These are phyloP conservation scores for Lactifluus hygrophoroides DNA, from an alignment of 768 basidiomycete species.

Conservation along the genomic window DNA sequence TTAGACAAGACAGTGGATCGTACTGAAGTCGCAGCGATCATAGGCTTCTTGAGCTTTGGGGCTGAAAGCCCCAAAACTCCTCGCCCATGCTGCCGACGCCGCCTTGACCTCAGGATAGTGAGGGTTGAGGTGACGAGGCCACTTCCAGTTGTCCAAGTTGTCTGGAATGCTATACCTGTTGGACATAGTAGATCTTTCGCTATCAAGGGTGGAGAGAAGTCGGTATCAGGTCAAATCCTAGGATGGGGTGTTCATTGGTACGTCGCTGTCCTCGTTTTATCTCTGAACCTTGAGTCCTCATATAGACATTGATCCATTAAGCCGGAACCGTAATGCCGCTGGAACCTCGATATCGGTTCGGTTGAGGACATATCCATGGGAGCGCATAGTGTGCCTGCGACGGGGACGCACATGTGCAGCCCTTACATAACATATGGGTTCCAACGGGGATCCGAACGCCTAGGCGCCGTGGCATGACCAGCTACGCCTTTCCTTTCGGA, in stretches of 20 bases:
- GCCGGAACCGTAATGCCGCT: background rate
- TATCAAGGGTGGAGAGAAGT: background rate
- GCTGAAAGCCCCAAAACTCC: conserved; percentile 22
- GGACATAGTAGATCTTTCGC: background rate
- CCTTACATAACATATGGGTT: background rate
- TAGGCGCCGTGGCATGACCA: too few species aligned
- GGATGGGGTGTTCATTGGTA: background rate
- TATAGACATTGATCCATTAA: background rate
- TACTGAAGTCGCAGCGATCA: conserved; percentile 24
- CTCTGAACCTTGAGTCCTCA: background rate
- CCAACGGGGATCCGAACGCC: too few species aligned
- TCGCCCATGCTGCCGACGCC: conserved; percentile 21
- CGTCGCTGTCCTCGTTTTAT: background rate
- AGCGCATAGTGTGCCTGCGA: too few species aligned
- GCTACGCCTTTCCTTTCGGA: background rate
- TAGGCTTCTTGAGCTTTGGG: conserved; percentile 21
- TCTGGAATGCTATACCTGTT: conserved; percentile 16
- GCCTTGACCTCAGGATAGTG: conserved; percentile 21
- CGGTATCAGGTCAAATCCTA: background rate
- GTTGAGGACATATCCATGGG: background rate
- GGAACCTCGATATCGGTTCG: background rate
- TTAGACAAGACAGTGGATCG: background rate
- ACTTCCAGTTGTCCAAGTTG: conserved; percentile 21
- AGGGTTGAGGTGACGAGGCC: conserved; percentile 23
- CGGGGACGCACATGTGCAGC: background rate